Conservation (phyloP, 306 rosid genomes). For the Glycine tomentella region DNA sequence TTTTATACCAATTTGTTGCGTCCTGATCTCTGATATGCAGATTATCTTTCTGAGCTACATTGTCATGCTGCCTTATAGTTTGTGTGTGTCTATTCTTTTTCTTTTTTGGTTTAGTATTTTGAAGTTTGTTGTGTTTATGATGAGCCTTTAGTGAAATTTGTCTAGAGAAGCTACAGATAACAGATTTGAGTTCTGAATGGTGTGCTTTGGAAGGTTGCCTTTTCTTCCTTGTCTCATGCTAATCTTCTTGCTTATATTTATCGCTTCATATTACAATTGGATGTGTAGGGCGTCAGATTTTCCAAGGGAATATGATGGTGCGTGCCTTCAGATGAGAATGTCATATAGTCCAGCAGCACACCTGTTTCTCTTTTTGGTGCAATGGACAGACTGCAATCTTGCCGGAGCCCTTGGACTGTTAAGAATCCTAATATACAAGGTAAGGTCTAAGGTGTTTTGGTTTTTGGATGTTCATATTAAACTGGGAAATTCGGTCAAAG, state of each 20-base stretch:
- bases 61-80: not conserved
- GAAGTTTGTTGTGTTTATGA: conserved; percentile 31
- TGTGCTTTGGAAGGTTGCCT: conserved; percentile 3
- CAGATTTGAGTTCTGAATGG: conserved; percentile 21
- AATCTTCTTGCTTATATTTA: not conserved
- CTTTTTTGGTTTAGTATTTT: conserved; percentile 21
- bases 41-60: conserved; percentile 11
- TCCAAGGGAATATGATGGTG: conserved; percentile 91
- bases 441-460: conserved; percentile 18
- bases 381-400: conserved; percentile 95
- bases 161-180: conserved; percentile 22
- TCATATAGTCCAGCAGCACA: conserved; percentile 98
- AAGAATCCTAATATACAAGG: conserved; percentile 94
- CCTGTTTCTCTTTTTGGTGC: conserved; percentile 87
- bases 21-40: conserved; percentile 25
- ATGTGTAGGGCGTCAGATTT: conserved; percentile 85
- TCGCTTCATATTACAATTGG: conserved; percentile 31
- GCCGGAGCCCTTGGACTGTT: conserved; percentile 94
- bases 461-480: conserved; percentile 32
- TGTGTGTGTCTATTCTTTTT: not conserved
- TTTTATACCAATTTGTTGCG: conserved; percentile 18
- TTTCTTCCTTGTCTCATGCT: not conserved
- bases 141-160: conserved; percentile 8
- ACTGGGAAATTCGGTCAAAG: conserved; percentile 40
- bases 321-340: conserved; percentile 99